Base-by-base conservation (phyloP, 2,329 filamentous ascomycete genomes). In the Juglanconis oblonga region DNA sequence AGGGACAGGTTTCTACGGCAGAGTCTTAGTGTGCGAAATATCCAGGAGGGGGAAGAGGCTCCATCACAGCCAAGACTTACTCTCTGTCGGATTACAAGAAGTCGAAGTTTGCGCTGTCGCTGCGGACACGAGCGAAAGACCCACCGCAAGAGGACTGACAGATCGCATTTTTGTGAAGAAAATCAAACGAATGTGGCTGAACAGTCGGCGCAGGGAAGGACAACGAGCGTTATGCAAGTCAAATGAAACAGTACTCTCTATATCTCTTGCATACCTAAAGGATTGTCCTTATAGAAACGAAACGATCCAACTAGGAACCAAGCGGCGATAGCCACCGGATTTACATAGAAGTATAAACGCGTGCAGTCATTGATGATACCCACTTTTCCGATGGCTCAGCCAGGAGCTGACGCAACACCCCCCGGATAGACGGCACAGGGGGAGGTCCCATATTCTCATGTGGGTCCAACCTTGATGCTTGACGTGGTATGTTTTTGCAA, bases 61-160 rank as follows among this genome's bases (percentile, higher is more conserved):
- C 11, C n/a, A 13, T 10, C 10, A 4, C 3, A 56, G 33, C 5
- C 17, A 4, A 17, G 47, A 50, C 64, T 61, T 50, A 67, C 65
- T 58, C 33, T 59, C 38, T 2, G 60, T 66, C 9, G 67, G 67
- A 49, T 68, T 64, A 42, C 67, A 68, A 47, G 45, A 58, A 2
- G 66, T 64, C n/a, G 55, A 65, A 2, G 65, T 65, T 57, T 67
- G 67, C 8, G 62, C 62, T 3, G 49, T 47, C 31, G 45, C 58
- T 38, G 57, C 32, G 17, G 61, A 62, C 35, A 62, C 24, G 6
- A 62, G 61, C 38, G 61, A 60, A 14, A 57, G 49, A 29, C 36
- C 50, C 6, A 55, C 42, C 11, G 57, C 32, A 13, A 60, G 10
- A 33, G 54, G 4, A 10, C 38, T 40, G 32, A 56, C 14, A 24